A percentile compares a stretch with the other conserved stretches of the same genome.
These are phyloP conservation scores for Trichoderma orchidacearum DNA, from an alignment of 495 filamentous ascomycete genomes.

Conservation along the genomic window DNA sequence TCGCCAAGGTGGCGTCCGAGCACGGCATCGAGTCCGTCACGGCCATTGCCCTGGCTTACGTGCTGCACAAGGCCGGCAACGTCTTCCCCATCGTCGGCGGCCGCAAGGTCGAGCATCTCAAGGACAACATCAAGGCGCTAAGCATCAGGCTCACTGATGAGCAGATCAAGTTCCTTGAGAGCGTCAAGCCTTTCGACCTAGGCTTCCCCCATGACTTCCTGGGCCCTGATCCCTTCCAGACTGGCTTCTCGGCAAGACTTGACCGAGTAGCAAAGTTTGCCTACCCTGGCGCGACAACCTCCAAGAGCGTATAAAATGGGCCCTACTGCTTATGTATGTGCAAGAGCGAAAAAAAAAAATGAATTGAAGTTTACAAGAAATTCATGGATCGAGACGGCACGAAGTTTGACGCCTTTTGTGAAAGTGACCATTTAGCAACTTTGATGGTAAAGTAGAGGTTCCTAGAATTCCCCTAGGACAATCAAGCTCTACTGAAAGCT, in stretches of 20 bases:
- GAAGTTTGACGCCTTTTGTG: no score
- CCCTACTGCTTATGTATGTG: no score
- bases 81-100: conserved; percentile 38
- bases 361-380: no score
- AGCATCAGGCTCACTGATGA: conserved; percentile 35
- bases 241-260: conserved; percentile 3
- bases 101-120: conserved; percentile 47
- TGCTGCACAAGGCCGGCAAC: conserved; percentile 33
- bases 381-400: no score
- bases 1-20: conserved; percentile 35
- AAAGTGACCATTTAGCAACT: no score
- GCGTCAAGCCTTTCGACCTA: conserved; percentile 28
- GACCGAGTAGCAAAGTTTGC: not conserved
- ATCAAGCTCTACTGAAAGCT: no score
- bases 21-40: conserved; percentile 25
- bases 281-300: not conserved
- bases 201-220: conserved; percentile 39
- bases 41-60: conserved; percentile 37
- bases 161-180: conserved; percentile 44
- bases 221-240: conserved; percentile 18
- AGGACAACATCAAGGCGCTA: conserved; percentile 47
- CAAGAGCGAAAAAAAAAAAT: no score
- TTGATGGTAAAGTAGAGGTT: no score
- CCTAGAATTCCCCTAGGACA: no score
- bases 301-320: not conserved